Evolutionary conservation across 345 rosid species (phyloP).

Genomic region (Pistacia atlantica): DNA sequence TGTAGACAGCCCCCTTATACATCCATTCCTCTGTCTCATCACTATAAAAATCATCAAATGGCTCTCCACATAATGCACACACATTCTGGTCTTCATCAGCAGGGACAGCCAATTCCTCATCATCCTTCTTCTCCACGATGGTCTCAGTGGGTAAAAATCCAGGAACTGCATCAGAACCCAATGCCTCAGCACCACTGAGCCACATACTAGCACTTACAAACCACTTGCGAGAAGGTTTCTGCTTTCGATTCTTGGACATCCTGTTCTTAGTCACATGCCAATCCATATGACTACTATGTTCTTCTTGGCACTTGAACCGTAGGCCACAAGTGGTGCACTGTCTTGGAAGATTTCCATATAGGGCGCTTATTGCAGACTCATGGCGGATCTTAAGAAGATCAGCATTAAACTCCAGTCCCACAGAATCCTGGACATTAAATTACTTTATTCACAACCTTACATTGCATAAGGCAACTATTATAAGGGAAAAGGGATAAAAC

Average conservation of each 20-base stretch:
- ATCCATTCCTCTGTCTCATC: conserved; percentile 99
- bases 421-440: conserved; percentile 56
- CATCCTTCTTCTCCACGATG: conserved; percentile 75
- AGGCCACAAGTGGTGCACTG: conserved; percentile 98
- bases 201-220: conserved; percentile 94
- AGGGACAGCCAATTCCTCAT: conserved; percentile 93
- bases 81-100: conserved; percentile 94
- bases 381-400: conserved; percentile 85
- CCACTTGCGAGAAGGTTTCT: conserved; percentile 96
- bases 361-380: conserved; percentile 73
- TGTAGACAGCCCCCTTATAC: conserved; percentile 96
- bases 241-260: conserved; percentile 93
- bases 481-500: neutral
- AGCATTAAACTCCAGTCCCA: conserved; percentile 76
- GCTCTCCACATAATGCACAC: conserved; percentile 96
- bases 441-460: conserved; percentile 27
- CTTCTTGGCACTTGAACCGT: conserved; percentile 91
- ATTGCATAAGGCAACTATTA: conserved; percentile 2
- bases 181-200: conserved; percentile 98
- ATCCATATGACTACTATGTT: conserved; percentile 98
- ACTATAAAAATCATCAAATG: conserved; percentile 94
- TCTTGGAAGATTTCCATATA: conserved; percentile 90
- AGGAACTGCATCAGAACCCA: conserved; percentile 91
- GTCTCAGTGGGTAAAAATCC: conserved; percentile 82
- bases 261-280: conserved; percentile 99